These are phyloP conservation scores for Verticillium klebahnii DNA, from an alignment of 2,329 filamentous ascomycete genomes.

Conservation along the genomic window DNA sequence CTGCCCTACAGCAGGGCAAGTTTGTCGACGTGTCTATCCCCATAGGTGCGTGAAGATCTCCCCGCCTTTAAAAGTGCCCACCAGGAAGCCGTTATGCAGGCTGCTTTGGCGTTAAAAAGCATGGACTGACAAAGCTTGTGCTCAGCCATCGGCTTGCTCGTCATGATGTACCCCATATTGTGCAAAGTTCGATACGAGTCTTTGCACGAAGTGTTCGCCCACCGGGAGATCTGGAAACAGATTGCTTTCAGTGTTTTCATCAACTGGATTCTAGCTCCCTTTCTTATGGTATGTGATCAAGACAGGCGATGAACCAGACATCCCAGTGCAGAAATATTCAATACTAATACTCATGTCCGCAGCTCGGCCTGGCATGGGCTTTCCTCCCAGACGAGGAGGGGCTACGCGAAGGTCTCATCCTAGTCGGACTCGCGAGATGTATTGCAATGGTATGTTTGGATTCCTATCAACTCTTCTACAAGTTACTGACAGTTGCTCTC, in stretches of 20 bases:
- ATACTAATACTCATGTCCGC: neutral
- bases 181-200: conserved; percentile 73
- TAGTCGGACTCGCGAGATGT: conserved; percentile 79
- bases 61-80: too few relatives aligned
- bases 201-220: conserved; percentile 56
- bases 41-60: conserved; percentile 41
- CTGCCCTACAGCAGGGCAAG: conserved; percentile 56
- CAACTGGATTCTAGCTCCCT: conserved; percentile 72
- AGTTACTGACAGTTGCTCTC: too few relatives aligned
- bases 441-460: conserved; percentile 63
- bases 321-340: too few relatives aligned
- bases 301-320: too few relatives aligned
- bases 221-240: conserved; percentile 62
- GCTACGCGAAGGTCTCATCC: conserved; percentile 60
- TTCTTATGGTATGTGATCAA: conserved; percentile 57
- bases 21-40: conserved; percentile 60
- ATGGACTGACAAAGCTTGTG: neutral
- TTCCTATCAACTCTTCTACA: neutral
- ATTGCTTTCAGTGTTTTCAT: conserved; percentile 63
- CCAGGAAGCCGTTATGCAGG: too few relatives aligned
- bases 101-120: too few relatives aligned
- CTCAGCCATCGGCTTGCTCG: conserved; percentile 63
- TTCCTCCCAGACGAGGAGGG: conserved; percentile 47
- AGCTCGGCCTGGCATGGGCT: conserved; percentile 57
- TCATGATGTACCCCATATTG: conserved; percentile 84